Percentiles rank a stretch among this genome's conserved stretches.
Conservation (phyloP, 306 rosid species). For the Vigna nakashimae region DNA sequence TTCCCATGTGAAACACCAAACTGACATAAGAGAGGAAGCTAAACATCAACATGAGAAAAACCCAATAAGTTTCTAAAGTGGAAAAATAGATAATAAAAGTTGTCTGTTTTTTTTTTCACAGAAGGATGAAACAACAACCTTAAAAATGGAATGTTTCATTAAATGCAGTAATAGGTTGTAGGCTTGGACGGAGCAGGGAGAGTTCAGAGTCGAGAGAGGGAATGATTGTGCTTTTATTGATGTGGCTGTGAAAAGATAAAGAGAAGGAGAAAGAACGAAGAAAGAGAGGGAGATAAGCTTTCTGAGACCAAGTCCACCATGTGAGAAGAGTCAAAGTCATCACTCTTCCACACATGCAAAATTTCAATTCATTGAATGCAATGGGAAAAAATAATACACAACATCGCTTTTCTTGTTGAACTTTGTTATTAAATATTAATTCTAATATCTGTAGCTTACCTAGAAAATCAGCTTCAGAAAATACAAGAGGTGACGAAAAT, state of each 20-base stretch:
- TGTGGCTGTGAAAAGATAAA: not conserved
- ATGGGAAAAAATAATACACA: not conserved
- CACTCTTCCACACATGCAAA: not conserved
- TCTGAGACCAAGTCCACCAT: not conserved
- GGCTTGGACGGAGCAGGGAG: not conserved
- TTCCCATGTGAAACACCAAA: no score
- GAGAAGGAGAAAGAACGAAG: slow-evolving; percentile 19
- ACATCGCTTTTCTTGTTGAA: not conserved
- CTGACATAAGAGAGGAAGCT: not conserved
- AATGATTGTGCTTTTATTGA: not conserved
- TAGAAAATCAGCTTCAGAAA: not conserved
- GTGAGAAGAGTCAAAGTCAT: slow-evolving; percentile 29
- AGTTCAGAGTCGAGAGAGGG: not conserved
- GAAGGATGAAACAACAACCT: slow-evolving; percentile 29
- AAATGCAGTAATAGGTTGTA: not conserved
- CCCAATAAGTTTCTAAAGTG: not conserved
- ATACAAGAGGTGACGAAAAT: not conserved
- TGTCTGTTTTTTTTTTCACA: not conserved
- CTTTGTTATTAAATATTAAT: not conserved
- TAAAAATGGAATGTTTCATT: slow-evolving; percentile 6
- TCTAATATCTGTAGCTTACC: not conserved
- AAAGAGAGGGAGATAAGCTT: not conserved
- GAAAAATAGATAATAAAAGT: not conserved
- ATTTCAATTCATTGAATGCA: not conserved
- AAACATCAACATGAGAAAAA: slow-evolving; percentile 28